phyloP scores from a whole-genome alignment of 2,329 filamentous ascomycete species.

The Epichloe coenophiala region DNA sequence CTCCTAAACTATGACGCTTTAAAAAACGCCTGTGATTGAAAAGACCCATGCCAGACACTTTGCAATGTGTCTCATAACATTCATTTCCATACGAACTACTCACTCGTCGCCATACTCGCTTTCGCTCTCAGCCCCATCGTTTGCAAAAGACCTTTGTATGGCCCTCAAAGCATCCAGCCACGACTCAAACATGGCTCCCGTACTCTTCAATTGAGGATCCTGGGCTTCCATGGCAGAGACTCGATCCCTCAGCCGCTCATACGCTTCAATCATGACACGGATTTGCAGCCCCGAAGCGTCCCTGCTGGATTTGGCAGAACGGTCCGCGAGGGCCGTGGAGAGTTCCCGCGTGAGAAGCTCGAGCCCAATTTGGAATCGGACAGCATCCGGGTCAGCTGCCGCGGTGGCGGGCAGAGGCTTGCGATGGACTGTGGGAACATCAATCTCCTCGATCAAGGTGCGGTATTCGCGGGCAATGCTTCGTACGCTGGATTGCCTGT shows the following conservation, averaged over 20 bases:
- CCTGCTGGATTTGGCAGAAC: conserved; percentile 10
- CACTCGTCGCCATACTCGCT: conserved; percentile 16
- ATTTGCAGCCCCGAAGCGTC: conserved; percentile 35
- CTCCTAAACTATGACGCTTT: too few relatives aligned
- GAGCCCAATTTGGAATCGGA: conserved; percentile 36
- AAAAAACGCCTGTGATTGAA: too few relatives aligned
- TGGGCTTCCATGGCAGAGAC: conserved; percentile 22
- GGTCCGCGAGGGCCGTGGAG: conserved; percentile 24
- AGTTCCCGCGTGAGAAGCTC: conserved; percentile 38
- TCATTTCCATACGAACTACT: not conserved
- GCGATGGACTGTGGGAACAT: conserved; percentile 19
- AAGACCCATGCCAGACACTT: too few relatives aligned
- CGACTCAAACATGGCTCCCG: conserved; percentile 29
- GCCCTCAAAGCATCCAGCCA: conserved; percentile 37
- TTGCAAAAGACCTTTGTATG: conserved; percentile 25
- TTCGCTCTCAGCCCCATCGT: conserved; percentile 12
- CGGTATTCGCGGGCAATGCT: conserved; percentile 38
- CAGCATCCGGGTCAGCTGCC: conserved; percentile 16
- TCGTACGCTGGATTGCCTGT: conserved; percentile 30
- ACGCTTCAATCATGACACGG: conserved; percentile 46
- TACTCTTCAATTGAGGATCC: conserved; percentile 18
- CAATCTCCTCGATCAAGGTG: conserved; percentile 26
- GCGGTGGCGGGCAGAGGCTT: not conserved
- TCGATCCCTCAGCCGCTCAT: conserved; percentile 37
- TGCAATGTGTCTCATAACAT: too few relatives aligned